phyloP scores from a whole-genome alignment of 2,329 filamentous ascomycete species.

The Trichoderma arundinaceum region DNA sequence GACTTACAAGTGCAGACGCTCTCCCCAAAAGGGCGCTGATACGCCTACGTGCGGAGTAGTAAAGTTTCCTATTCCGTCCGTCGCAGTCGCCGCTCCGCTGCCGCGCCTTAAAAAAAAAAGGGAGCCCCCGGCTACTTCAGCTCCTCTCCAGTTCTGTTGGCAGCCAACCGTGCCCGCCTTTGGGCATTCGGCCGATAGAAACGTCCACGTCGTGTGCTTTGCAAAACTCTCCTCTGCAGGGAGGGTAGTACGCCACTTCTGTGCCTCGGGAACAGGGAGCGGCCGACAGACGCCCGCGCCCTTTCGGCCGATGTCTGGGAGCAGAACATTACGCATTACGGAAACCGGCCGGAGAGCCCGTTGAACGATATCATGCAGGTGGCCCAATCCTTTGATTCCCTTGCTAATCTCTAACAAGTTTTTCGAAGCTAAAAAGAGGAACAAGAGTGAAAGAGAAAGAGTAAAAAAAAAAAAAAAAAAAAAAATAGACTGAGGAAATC shows the following conservation, averaged over 20 bases:
- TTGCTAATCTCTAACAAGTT: neutral
- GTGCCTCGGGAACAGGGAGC: slow-evolving; percentile 20
- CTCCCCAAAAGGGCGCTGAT: no score
- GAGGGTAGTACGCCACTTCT: slow-evolving; percentile 23
- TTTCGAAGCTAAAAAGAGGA: neutral
- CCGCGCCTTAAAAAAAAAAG: no score
- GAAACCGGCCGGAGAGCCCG: neutral
- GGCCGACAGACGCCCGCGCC: slow-evolving; percentile 13
- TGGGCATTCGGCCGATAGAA: slow-evolving; percentile 21
- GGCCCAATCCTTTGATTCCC: neutral
- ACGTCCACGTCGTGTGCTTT: neutral
- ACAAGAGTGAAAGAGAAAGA: neutral
- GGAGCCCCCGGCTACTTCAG: no score
- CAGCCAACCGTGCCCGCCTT: slow-evolving; percentile 4
- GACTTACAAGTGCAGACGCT: no score
- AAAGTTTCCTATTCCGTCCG: no score
- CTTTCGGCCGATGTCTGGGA: slow-evolving; percentile 22
- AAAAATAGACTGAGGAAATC: neutral
- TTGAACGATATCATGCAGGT: slow-evolving; percentile 4
- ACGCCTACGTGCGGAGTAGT: no score
- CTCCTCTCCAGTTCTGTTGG: neutral
- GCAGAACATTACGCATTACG: neutral
- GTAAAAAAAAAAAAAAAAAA: neutral
- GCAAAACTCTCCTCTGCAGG: slow-evolving; percentile 24
- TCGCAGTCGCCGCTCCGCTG: no score